Evolutionary conservation across 768 basidiomycete genomes (phyloP).

Genomic region (Kwoniella sp.): DNA sequence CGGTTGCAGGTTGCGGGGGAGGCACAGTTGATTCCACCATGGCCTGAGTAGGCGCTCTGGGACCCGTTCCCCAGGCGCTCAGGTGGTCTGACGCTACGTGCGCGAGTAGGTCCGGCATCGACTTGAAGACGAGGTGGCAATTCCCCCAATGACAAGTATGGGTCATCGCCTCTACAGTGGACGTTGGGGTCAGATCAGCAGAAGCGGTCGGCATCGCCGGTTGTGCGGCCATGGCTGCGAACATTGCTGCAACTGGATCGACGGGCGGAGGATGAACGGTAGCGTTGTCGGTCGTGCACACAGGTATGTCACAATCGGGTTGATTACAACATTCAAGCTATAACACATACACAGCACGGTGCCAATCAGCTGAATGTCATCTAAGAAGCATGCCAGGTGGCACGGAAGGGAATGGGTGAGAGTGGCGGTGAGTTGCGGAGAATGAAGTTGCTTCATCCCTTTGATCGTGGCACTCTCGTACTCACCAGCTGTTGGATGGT

Average conservation of each 20-base stretch:
- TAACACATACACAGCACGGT: neutral
- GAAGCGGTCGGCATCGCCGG: constrained; percentile 2
- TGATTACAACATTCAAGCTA: constrained; percentile 45
- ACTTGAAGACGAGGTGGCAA: constrained; percentile 67
- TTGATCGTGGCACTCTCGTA: neutral
- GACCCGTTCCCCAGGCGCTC: constrained; percentile 25
- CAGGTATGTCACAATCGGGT: constrained; percentile 34
- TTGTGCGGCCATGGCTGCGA: constrained; percentile 20
- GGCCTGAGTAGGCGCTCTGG: neutral
- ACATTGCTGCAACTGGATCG: constrained; percentile 22
- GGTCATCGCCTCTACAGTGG: constrained; percentile 4
- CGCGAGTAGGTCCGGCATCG: constrained; percentile 71
- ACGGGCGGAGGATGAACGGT: constrained; percentile 20
- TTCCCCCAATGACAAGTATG: constrained; percentile 73
- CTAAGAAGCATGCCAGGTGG: neutral
- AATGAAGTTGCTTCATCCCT: neutral
- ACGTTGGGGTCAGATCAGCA: neutral
- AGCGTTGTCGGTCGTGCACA: constrained; percentile 21
- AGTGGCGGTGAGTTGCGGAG: neutral
- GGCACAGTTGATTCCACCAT: neutral
- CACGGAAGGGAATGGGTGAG: neutral
- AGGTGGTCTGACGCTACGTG: constrained; percentile 79
- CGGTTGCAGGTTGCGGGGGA: neutral
- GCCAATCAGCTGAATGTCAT: neutral
- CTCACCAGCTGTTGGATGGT: constrained; percentile 49